These are phyloP conservation scores for Aegilops bicornis DNA, from an alignment of 176 grass and related monocot genomes.

Conservation along the genomic window DNA sequence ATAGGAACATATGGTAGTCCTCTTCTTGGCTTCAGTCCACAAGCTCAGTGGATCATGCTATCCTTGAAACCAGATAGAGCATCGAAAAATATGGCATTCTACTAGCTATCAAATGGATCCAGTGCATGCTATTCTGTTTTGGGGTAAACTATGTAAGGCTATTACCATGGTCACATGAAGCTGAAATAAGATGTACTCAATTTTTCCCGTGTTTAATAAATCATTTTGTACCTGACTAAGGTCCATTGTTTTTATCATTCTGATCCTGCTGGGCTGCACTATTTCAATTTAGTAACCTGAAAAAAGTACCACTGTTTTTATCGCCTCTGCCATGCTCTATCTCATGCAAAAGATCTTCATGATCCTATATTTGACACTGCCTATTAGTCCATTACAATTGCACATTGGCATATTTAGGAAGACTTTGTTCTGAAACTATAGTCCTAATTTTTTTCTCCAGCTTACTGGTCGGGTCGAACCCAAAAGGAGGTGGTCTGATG, in stretches of 20 bases:
- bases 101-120: not conserved
- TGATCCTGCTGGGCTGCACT: conserved; percentile 6
- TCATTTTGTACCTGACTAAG: not conserved
- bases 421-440: conserved; percentile 22
- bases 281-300: not conserved
- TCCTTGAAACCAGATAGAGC: not conserved
- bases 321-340: not conserved
- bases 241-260: not conserved
- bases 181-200: conserved; percentile 2
- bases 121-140: not conserved
- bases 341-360: conserved; percentile 1
- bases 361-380: not conserved
- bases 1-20: not conserved
- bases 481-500: conserved; percentile 98
- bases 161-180: not conserved
- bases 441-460: conserved; percentile 49
- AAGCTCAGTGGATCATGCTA: not conserved
- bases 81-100: not conserved
- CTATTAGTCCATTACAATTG: conserved; percentile 16
- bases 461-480: conserved; percentile 90
- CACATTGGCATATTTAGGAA: conserved; percentile 16
- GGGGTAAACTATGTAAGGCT: not conserved
- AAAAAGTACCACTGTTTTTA: not conserved
- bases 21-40: not conserved
- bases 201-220: not conserved